Evolutionary conservation across 352 stramenopile genomes (phyloP), one percentile per base, ranked within the genome.

Genomic region (Globisporangium recalcitrans): DNA sequence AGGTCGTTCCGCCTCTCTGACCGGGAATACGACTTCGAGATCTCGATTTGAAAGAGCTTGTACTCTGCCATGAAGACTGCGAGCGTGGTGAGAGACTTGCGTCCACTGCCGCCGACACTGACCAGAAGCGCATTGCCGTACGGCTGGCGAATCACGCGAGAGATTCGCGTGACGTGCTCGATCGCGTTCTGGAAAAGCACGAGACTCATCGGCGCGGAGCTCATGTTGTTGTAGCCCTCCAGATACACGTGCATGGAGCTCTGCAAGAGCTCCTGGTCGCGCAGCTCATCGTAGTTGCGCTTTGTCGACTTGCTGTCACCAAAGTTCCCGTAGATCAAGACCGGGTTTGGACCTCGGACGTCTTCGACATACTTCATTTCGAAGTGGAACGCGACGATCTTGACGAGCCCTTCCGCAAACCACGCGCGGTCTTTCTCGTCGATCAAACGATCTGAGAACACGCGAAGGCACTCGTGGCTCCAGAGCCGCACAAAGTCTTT

Each of bases 141-240:
- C 19, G 95, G 92, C 59, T 98, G 93, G 51, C 95, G 83, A 57
- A 98, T 93, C 44, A 98, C 85, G 8, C 94, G 84, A 7, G 81
- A 93, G 69, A 98, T 98, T 16, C 95, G 87, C 10, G 89, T 83
- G 7, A 98, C 79, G 70, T 98, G 95, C 70, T 98, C 91, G 31
- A 98, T 94, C 6, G 95, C 95, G 60, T 98, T 97, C 65, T 96
- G 84, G 64, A 98, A 98, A 8, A 98, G 74, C 55, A 98, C 95
- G 21, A 98, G 75, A 8, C 82, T 83, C 95, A 98, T 98, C 1
- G 89, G 91, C 34, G 93, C 92, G 2, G 89, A 85, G 58, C 84
- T 97, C 75, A 97, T 97, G 65, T 96, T 96, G 76, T 98, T 98
- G 74, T 97, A 98, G 62, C 98, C 95, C 26, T 97, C 86, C 9